Base-by-base conservation (phyloP, 2,329 filamentous ascomycete genomes). In the Colletotrichum limetticola region DNA sequence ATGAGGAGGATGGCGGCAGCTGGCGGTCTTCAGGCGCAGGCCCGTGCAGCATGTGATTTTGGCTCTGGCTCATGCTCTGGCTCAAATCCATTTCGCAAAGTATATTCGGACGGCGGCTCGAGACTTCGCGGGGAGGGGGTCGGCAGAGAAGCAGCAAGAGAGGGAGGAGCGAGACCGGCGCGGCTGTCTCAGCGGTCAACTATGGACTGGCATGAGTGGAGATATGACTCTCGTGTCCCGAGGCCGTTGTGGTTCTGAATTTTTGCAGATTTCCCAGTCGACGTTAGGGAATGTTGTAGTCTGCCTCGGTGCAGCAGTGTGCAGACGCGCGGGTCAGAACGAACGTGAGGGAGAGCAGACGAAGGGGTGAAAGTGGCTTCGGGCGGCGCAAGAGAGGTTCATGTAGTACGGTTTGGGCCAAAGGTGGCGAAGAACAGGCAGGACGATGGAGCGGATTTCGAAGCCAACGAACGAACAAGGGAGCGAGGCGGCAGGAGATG, bases 11-110 rank as follows among this genome's bases (percentile, higher is more conserved):
- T 64, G 60, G 74, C 66, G 74, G 74, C 55, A 66, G 72, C 49
- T 74, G 72, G 62, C 73, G 74, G 71, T 76, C 76, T 68, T 75
- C 77, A 76, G 77, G 77, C 7, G 67, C 74, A 73, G 76, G 79
- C 71, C 77, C 77, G 67, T 79, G 77, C 77, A 85, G 81, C 85
- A 87, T 86, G 84, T 86, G 86, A 86, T 83, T 83, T 74, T 82
- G 81, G 77, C 84, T 84, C 81, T 37, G 32, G 68, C 63, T 71
- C 68, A 68, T 68, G 69, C 69, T 72, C 69, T 63, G 58, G 77
- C 78, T 80, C 35, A 67, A 71, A 73, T 66, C 67, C 71, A 63
- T 67, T n/a, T 69, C 66, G 59, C 70, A 72, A 72, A 72, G 70
- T 72, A 69, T 72, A 72, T 64, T 70, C 66, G 26, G 70, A 72